Evolutionary conservation across 192 early-diverging fungal genomes (phyloP), one percentile per base, ranked within the genome.

Genomic region (Backusella australiensis): DNA sequence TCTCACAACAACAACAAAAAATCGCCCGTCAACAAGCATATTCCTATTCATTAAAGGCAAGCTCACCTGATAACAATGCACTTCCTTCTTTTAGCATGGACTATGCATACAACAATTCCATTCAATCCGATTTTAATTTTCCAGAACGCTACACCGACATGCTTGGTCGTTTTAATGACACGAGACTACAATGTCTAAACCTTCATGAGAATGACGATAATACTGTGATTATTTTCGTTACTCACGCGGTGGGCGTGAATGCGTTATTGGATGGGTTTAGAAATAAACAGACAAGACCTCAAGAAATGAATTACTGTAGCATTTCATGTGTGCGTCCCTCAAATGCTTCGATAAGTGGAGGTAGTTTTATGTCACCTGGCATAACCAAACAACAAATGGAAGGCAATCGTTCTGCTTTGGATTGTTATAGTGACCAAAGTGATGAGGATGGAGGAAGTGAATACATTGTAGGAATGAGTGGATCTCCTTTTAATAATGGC

Each of bases 181-280:
- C 75, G 5, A 71, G 75, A 15, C 34, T 42, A 12, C 19, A 44
- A 2, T 73, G 75, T 44, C 29, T 81, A n/a, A 29, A 74, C 1
- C 34, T 21, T 38, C 66, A 66, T 29, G 19, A 34, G n/a, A 14
- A 42, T 23, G 8, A 35, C 29, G 52, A 56, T 1, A 6, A 34
- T 23, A 34, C 65, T 63, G 72, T 79, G 1, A 35, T 79, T 11
- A 34, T 83, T 1, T 59, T 78, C 21, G 75, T 83, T 1, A 83
- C 81, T 0, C 81, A 83, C 34, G 81, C 72, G 21, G 67, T 75
- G 0, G 81, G 78, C 34, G 75, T 79, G 26, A 83, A 83, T 79
- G 81, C 81, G 21, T 36, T 83, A 17, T n/a, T 83, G 52, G 81
- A 79, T 21, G 36, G 67, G 6, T 78, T 78, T 42, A 34, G 72